Base-by-base conservation (phyloP, 805 yeast species). In the Lachancea meyersii region DNA sequence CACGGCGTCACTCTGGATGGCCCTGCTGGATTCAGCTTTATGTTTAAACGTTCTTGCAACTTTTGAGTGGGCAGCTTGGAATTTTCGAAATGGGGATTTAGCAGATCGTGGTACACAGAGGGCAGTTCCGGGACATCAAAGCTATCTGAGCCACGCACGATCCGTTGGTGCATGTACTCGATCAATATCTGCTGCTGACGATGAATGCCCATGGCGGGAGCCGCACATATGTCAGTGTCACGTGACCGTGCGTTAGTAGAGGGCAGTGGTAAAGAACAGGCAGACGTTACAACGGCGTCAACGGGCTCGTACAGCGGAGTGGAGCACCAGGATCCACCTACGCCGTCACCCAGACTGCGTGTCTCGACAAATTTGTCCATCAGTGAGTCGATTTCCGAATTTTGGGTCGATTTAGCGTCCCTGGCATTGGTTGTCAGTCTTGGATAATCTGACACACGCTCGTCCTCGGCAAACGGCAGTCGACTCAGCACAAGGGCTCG, bases 381-480 rank as follows among this genome's bases (percentile, higher is more conserved):
- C 8, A 59, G 35, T 0, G 52, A 53, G 33, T 68, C 58, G 59
- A 70, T 65, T 31, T 73, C 68, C 4, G 54, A 46, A 1, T 61
- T 52, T 2, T 77, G 76, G 16, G 14, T 3, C 49, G 36, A 57
- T 53, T 33, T 56, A 53, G 35, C 48, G 45, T 35, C 31, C 3
- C 32, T 23, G n/a, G 35, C 13, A 2, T 8, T 16, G 21, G 17
- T 23, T 5, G 14, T 11, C n/a, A 42, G 33, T 18, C 23, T 42
- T 5, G 70, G 66, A 50, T 82, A 75, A 19, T 68, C 69, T 2
- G 88, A 77, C 13, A 78, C 67, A 50, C 76, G 75, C 48, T 79
- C 82, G 58, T 88, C 96, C 49, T 86, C 95, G 33, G 74, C 72
- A 59, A 75, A 85, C 1, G 96, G 93, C 10, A 87, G 56, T 35